A percentile compares a stretch with the other conserved stretches of the same genome.
Conservation (phyloP, 148 eudicot genomes). For the Spergularia marina region DNA sequence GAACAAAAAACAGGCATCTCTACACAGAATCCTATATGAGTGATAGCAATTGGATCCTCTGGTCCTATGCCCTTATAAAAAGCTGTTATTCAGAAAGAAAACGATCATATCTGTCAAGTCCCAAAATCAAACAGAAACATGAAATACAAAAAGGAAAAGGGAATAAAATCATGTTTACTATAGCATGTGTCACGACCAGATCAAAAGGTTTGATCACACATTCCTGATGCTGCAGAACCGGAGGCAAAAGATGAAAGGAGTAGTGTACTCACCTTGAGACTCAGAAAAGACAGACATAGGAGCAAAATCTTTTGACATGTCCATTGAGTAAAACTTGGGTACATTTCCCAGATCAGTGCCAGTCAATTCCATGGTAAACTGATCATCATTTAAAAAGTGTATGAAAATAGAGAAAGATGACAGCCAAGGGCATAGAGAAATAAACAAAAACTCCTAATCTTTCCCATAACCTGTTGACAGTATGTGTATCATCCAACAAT, state of each 20-base stretch:
- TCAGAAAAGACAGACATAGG: constrained; percentile 85
- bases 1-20: neutral
- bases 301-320: constrained; percentile 63
- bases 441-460: constrained; percentile 15
- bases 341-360: constrained; percentile 55
- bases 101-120: neutral
- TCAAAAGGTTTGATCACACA: neutral
- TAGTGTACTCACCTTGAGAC: constrained; percentile 56
- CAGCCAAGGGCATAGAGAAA: constrained; percentile 15
- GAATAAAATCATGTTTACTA: neutral
- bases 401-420: constrained; percentile 25
- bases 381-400: constrained; percentile 38
- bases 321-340: constrained; percentile 69
- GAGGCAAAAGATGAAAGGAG: neutral
- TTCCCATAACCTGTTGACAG: constrained; percentile 14
- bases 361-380: constrained; percentile 84
- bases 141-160: neutral
- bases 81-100: neutral
- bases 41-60: neutral
- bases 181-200: neutral
- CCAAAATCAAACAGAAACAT: neutral
- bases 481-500: neutral
- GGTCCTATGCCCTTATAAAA: neutral
- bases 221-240: neutral
- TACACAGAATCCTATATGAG: neutral